Percentiles rank a stretch among this genome's conserved stretches.
Conservation (phyloP, 192 early-diverging fungal genomes). For the Linderina pennispora region DNA sequence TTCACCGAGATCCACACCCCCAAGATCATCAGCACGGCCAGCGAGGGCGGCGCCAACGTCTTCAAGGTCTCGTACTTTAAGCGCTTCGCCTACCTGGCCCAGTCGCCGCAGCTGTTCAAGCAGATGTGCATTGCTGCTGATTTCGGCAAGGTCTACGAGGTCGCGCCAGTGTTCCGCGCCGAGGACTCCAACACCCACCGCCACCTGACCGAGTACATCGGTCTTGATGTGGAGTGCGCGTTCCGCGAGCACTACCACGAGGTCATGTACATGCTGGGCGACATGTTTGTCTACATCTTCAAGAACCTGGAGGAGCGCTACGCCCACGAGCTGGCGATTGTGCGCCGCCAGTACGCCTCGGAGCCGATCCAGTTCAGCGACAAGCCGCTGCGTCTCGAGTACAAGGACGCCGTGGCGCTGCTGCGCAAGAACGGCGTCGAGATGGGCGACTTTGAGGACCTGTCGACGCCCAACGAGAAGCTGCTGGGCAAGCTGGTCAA, state of each 20-base stretch:
- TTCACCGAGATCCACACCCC: conserved; percentile 98
- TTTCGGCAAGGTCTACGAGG: conserved; percentile 98
- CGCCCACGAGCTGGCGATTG: conserved; percentile 74
- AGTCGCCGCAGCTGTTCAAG: conserved; percentile 99
- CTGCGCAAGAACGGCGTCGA: conserved; percentile 82
- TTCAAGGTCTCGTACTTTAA: conserved; percentile 98
- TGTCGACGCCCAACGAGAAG: conserved; percentile 83
- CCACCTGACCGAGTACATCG: conserved; percentile 98
- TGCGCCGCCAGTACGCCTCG: conserved; percentile 87
- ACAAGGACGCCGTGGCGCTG: conserved; percentile 83
- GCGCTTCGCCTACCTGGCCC: conserved; percentile 86
- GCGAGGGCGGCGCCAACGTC: conserved; percentile 98
- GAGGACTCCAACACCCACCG: conserved; percentile 97
- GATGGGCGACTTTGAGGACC: conserved; percentile 90
- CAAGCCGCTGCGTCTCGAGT: conserved; percentile 80
- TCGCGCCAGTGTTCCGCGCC: conserved; percentile 97
- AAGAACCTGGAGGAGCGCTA: conserved; percentile 78
- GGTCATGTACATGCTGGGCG: conserved; percentile 88
- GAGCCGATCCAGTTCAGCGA: conserved; percentile 82
- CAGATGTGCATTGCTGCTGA: conserved; percentile 98
- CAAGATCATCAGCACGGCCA: conserved; percentile 88
- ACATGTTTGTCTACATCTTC: conserved; percentile 90
- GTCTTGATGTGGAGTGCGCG: conserved; percentile 98
- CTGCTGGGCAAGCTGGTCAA: conserved; percentile 82
- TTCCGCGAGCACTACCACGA: conserved; percentile 99